Base-by-base conservation (phyloP, 495 filamentous ascomycete genomes). In the Talaromyces stipitatus region DNA sequence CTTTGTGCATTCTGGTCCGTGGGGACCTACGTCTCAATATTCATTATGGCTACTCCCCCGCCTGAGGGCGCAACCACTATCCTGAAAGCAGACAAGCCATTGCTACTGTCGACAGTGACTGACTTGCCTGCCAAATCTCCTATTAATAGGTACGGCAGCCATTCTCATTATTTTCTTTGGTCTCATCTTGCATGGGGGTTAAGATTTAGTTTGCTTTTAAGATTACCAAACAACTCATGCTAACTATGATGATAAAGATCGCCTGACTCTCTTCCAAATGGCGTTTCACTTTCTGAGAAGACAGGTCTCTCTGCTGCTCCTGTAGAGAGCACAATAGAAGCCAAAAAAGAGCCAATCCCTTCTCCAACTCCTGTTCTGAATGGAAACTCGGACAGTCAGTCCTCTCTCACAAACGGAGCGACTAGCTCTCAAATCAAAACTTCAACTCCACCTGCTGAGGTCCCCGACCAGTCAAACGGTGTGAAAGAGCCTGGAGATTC, bases 31-130 rank as follows among this genome's bases (percentile, higher is more conserved):
- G 16, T 62, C 60, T 58, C 54, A 57, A 62, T 53, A 20, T 60
- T 64, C 61, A 64, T 38, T 27, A 78, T 78, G 75, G 75, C 75
- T 64, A 78, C 75, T 53, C 75, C 75, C 67, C 75, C 75, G 69
- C 73, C 75, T 28, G 75, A 78, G 71, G 72, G 66, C 46, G 47
- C 68, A 59, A 63, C 69, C 59, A 53, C 62, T 29, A 52, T 51
- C 12, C 22, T 70, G 41, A 78, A 76, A 67, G 72, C 74, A 66
- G 73, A 74, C 55, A 76, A 78, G 70, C 72, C 70, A 66, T 72
- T 73, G 67, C 59, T 74, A 54, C 72, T 71, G 52, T 73, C 71
- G 23, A 71, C 72, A 54, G 71, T 73, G 24, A 72, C 68, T 59
- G 73, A 69, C 51, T 60, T 63, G 20, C 62, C 74, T 20, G 66